Conservation (phyloP, 495 filamentous ascomycete species). For the Penicillium flavigenum region DNA sequence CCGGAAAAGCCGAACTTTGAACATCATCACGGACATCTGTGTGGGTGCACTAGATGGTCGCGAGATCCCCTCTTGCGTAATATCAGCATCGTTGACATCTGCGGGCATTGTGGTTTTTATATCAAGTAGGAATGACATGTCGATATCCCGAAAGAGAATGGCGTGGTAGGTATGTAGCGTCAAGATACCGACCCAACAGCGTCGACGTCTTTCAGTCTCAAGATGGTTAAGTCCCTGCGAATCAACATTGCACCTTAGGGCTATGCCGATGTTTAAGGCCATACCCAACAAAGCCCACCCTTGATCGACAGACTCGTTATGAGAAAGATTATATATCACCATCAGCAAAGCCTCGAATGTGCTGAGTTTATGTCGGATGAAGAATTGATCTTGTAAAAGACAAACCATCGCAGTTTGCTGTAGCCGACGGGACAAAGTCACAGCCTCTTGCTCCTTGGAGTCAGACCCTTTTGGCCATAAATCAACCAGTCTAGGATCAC, state of each 20-base stretch:
- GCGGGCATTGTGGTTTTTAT: constrained; percentile 15
- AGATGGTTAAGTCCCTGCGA: constrained; percentile 5
- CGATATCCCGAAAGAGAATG: constrained; percentile 23
- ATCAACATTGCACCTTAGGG: constrained; percentile 14
- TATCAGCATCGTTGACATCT: constrained; percentile 23
- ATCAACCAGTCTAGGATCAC: constrained; percentile 12
- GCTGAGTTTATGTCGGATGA: constrained; percentile 17
- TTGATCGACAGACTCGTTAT: constrained; percentile 22
- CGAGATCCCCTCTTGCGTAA: constrained; percentile 10
- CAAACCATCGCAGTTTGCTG: constrained; percentile 14
- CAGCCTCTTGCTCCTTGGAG: not conserved
- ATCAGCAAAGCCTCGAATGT: constrained; percentile 25
- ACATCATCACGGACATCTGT: constrained; percentile 26
- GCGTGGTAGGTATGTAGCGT: constrained; percentile 24
- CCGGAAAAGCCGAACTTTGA: constrained; percentile 21
- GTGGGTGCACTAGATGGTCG: constrained; percentile 17
- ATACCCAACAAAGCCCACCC: constrained; percentile 24
- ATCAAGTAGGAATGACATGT: constrained; percentile 21
- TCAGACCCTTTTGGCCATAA: constrained; percentile 6
- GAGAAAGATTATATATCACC: constrained; percentile 18
- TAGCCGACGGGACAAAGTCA: not conserved
- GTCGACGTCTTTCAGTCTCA: constrained; percentile 20
- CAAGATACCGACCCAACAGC: constrained; percentile 27
- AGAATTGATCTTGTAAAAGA: constrained; percentile 15
- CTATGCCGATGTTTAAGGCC: constrained; percentile 24